Base-by-base conservation (phyloP, 768 basidiomycete species). In the Serendipita sp. region DNA sequence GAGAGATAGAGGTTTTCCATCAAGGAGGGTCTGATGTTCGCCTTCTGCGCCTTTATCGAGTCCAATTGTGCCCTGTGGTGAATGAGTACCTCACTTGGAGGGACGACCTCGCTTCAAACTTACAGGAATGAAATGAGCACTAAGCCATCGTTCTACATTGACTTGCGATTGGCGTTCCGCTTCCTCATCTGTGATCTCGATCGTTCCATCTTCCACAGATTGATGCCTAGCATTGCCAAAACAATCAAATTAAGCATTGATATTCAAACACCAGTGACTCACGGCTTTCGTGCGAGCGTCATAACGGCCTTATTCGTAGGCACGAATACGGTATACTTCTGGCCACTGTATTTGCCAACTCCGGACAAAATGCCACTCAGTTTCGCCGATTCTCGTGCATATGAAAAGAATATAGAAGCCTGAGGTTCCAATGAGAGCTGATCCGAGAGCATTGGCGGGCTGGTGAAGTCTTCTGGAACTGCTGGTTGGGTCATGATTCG, bases 301-400 rank as follows among this genome's bases (percentile, higher is more conserved):
- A 91, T 89, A 15, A 93, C 83, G 6, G 90, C 91, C 72, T 86
- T 88, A 73, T 95, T 93, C 29, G 87, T 88, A 0, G 91, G 91
- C 3, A 85, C 90, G 46, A 95, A 78, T 8, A 94, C 62, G 0
- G 90, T 60, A 60, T 60, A 60, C 55, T 60, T 90, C 4, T 72
- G 76, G 1, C 69, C 64, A n/a, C 64, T 64, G 33, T 69, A 63
- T 3, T 45, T 48, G 15, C 71, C 69, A 27, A 62, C 67, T 23
- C 48, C 50, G 13, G 53, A 64, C 60, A 91, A 79, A 8, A 77
- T 75, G 34, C 71, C 69, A 70, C 83, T 84, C n/a, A 85, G 68
- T 67, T 81, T 77, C 16, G n/a, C 37, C 1, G 84, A 75, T 69
- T 90, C 88, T 3, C 88, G 79, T 3, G 87, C 86, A 71, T 91